Evolutionary conservation across 345 rosid genomes (phyloP), one percentile per base, ranked within the genome.

Genomic region (Citrus hindsii): DNA sequence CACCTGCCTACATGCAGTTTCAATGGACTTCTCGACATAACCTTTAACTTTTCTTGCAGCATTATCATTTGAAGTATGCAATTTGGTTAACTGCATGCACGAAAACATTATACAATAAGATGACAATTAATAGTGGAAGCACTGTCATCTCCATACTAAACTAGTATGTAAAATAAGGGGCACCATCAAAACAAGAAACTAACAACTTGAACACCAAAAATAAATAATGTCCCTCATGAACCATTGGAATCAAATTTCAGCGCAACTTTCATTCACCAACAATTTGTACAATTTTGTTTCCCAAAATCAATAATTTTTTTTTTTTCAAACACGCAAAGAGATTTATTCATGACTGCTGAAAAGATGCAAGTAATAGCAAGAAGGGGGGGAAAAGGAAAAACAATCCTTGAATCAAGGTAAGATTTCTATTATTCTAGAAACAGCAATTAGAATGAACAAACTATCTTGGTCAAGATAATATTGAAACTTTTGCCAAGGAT

Each of bases 1-100:
- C 77, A 91, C 99, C 93, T 89, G 88, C 73, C 81, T 84, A 76
- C 80, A 89, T 81, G 90, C 95, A 82, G 95, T 94, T 88, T 92
- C 85, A 64, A 85, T 71, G 38, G 98, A 90, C 69, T 77, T 90
- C 86, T 85, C 87, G 81, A 92, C 95, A 69, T 86, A 92, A 61
- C 77, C 74, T 79, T 87, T 91, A 82, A 92, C 81, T 77, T 86
- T 92, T 79, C 79, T 80, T 46, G 79, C 79, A 82, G 86, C 83
- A 80, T 78, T 73, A 46, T 83, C 89, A 78, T 86, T 80, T 81
- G 83, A 68, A 75, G 84, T 33, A 78, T 78, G 77, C 81, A 91
- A 86, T 73, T 77, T 85, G 68, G 59, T 79, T 71, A 88, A 83
- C 99, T 96, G 84, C 83, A 87, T 60, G 69, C 66, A 77, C 55